A percentile compares a stretch with the other conserved stretches of the same genome.
Evolutionary conservation across 495 filamentous ascomycete genomes (phyloP).

Genomic region (Annulohypoxylon nitens): DNA sequence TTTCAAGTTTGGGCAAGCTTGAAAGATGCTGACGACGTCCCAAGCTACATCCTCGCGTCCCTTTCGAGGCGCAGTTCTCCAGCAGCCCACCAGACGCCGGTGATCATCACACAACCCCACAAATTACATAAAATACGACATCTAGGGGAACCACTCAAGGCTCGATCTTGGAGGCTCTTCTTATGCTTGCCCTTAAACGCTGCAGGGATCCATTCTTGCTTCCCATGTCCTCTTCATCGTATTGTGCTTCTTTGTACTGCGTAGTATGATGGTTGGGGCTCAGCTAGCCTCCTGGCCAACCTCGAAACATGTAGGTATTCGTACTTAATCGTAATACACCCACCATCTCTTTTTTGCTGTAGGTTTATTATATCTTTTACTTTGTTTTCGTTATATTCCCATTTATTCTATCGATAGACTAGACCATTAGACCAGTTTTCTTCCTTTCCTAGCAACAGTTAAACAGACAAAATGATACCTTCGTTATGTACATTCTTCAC

Average conservation of each 20-base stretch:
- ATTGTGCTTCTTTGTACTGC: constrained; percentile 2
- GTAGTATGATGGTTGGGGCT: constrained; percentile 4
- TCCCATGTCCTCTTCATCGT: constrained; percentile 12
- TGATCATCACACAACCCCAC: constrained; percentile 4
- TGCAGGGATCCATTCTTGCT: constrained; percentile 3
- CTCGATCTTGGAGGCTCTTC: constrained; percentile 20
- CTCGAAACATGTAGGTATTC: constrained; percentile 13
- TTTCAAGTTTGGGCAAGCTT: constrained; percentile 38
- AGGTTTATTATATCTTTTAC: constrained; percentile 24
- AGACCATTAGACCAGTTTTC: constrained; percentile 6
- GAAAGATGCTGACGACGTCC: constrained; percentile 39
- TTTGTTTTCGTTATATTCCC: constrained; percentile 18
- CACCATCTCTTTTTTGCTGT: constrained; percentile 13
- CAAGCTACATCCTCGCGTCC: constrained; percentile 15
- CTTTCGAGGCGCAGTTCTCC: constrained; percentile 42
- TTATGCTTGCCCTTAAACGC: constrained; percentile 12
- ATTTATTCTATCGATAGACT: constrained; percentile 7
- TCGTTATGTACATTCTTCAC: constrained; percentile 45
- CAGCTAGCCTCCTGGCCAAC: constrained; percentile 4
- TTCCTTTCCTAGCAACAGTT: constrained; percentile 8
- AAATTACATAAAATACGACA: constrained; percentile 27
- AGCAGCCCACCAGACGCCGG: constrained; percentile 36
- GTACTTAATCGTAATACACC: constrained; percentile 30
- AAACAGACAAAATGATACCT: constrained; percentile 44
- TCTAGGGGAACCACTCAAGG: constrained; percentile 6